Base-by-base conservation (phyloP, 352 stramenopile species). In the Halophytophthora polymorphica region DNA sequence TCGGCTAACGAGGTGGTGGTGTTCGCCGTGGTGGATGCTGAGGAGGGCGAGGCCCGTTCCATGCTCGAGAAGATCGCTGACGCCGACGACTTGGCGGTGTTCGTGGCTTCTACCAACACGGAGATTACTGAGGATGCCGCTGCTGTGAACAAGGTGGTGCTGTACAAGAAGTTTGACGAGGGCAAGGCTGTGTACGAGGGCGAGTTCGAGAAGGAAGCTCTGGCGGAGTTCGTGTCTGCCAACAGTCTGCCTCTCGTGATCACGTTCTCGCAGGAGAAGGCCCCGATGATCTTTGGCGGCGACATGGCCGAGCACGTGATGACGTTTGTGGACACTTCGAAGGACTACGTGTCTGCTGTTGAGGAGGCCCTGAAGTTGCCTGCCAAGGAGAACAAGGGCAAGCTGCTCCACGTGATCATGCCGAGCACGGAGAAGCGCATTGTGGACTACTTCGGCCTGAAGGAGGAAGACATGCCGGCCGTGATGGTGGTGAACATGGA, bases 381-480 rank as follows among this genome's bases (percentile, higher is more conserved):
- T 19, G 84, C 86, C 36, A 64, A 80, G 56, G 74, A 69, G 41
- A 86, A 84, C 73, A 93, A 93, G 83, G 87, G 89, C 62, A 90
- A 96, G 64, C 62, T 95, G 48, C 66, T 97, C 40, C 86, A 96
- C 73, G 82, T 98, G 14, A 68, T 94, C 48, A 84, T 98, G 51
- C 83, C 83, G 40, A 68, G 72, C 54, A 86, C 78, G 18, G 90
- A 98, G 73, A 80, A 78, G 35, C 88, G 88, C 41, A 90, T 98
- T 25, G 67, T 98, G 31, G 88, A 97, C 40, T 98, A 96, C 83
- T 98, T 98, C 53, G 90, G 85, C 52, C 61, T 98, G 25, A 88
- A 81, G 61, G 69, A 85, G 23, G 85, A 81, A 25, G 79, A 96
- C 54, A 64, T 98, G 43, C 94, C 94, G 22, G 71, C 76, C 18